Percentiles rank a stretch among this genome's conserved stretches.
phyloP scores from a whole-genome alignment of 129 eudicot genomes.

The Dittrichia graveolens region DNA sequence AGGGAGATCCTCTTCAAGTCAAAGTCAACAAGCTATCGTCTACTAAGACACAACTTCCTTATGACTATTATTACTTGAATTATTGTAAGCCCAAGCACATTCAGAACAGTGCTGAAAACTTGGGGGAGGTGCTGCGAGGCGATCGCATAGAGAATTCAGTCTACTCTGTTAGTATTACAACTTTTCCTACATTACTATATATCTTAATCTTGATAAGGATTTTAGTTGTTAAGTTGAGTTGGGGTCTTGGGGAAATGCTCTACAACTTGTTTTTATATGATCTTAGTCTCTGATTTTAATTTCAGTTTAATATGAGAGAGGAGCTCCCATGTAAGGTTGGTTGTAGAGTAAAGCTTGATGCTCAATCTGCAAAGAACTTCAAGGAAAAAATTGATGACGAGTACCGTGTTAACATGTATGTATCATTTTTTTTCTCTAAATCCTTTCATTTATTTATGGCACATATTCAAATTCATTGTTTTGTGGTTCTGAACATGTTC shows the following conservation, averaged over 20 bases:
- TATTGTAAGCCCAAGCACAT: constrained; percentile 81
- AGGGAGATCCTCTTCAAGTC: constrained; percentile 95
- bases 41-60: constrained; percentile 93
- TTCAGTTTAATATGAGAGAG: constrained; percentile 83
- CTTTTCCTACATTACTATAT: neutral
- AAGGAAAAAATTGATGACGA: constrained; percentile 95
- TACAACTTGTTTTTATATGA: neutral
- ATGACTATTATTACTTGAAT: constrained; percentile 85
- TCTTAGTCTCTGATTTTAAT: constrained; percentile 23
- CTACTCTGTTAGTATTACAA: constrained; percentile 52
- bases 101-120: constrained; percentile 81
- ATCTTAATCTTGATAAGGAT: neutral
- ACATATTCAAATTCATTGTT: constrained; percentile 5
- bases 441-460: neutral
- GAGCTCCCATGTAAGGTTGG: constrained; percentile 78
- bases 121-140: constrained; percentile 92
- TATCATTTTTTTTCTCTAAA: neutral
- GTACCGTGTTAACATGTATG: constrained; percentile 88
- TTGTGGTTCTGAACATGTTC: neutral
- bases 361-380: constrained; percentile 78
- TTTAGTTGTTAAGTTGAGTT: neutral
- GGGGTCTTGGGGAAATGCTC: neutral
- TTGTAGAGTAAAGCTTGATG: constrained; percentile 62
- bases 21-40: constrained; percentile 97
- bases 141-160: constrained; percentile 94